A percentile compares a stretch with the other conserved stretches of the same genome.
Conservation (phyloP, 2,329 filamentous ascomycete species). For the Paraconiothyrium sp. region DNA sequence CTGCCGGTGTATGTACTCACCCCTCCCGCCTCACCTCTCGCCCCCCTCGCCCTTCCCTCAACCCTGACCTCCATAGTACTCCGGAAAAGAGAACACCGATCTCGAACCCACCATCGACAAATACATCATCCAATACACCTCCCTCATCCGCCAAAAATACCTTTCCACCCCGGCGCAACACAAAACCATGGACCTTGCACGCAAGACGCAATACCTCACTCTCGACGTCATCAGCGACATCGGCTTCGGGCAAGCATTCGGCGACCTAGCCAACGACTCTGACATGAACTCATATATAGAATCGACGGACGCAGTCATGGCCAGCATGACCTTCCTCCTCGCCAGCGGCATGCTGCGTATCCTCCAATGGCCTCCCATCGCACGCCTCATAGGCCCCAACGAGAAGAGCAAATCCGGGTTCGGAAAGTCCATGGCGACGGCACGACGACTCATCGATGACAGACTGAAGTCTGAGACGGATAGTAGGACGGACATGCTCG, state of each 20-base stretch:
- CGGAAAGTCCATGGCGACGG: conserved; percentile 34
- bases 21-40: too few relatives aligned
- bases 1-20: conserved; percentile 48
- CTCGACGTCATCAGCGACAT: conserved; percentile 66
- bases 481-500: conserved; percentile 62
- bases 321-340: conserved; percentile 12
- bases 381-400: conserved; percentile 31
- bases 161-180: conserved; percentile 21
- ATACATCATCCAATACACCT: conserved; percentile 56
- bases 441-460: conserved; percentile 29
- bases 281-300: conserved; percentile 60
- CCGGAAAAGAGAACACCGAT: conserved; percentile 62
- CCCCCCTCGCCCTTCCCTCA: too few relatives aligned
- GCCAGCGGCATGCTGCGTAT: conserved; percentile 26
- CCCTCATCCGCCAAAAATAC: conserved; percentile 59
- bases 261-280: conserved; percentile 60
- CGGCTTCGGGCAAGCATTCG: conserved; percentile 63
- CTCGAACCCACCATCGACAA: conserved; percentile 61
- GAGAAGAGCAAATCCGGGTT: conserved; percentile 44
- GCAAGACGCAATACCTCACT: conserved; percentile 60
- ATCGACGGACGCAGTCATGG: conserved; percentile 52
- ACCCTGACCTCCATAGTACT: conserved; percentile 40
- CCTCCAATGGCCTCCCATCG: conserved; percentile 30
- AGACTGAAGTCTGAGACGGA: conserved; percentile 48
- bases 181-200: conserved; percentile 48